phyloP scores from a whole-genome alignment of 2,329 filamentous ascomycete species.

The Cladobotryum protrusum region DNA sequence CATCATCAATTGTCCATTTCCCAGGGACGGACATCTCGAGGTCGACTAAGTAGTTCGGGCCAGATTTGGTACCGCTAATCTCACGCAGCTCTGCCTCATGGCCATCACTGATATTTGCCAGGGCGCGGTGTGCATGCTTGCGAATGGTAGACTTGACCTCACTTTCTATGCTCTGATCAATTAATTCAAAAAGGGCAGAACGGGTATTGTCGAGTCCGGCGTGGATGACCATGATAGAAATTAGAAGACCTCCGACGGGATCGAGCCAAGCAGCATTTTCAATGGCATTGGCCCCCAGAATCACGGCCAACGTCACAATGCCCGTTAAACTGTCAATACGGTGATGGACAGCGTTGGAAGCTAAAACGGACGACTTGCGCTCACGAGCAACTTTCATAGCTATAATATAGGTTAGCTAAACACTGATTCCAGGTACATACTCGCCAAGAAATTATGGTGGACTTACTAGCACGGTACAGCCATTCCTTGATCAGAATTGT shows the following conservation, averaged over 20 bases:
- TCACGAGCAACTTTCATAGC: slow-evolving; percentile 93
- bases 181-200: slow-evolving; percentile 76
- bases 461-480: slow-evolving; percentile 91
- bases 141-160: slow-evolving; percentile 71
- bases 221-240: slow-evolving; percentile 87
- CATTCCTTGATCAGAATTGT: slow-evolving; percentile 94
- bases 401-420: slow-evolving; percentile 32
- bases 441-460: neutral
- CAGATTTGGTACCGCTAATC: slow-evolving; percentile 86
- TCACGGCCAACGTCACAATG: slow-evolving; percentile 83
- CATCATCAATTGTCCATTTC: slow-evolving; percentile 67
- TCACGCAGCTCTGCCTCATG: slow-evolving; percentile 64
- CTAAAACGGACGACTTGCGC: slow-evolving; percentile 90
- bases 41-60: slow-evolving; percentile 93
- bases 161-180: slow-evolving; percentile 81
- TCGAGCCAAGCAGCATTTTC: slow-evolving; percentile 87
- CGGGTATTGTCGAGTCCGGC: slow-evolving; percentile 84
- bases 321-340: slow-evolving; percentile 93
- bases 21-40: slow-evolving; percentile 76
- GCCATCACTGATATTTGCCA: slow-evolving; percentile 48
- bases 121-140: slow-evolving; percentile 55
- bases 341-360: slow-evolving; percentile 94
- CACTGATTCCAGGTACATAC: neutral
- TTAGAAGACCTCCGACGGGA: slow-evolving; percentile 85
- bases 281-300: slow-evolving; percentile 82